Evolutionary conservation across 305 asterid genomes (phyloP).

Genomic region (Stenogyne calaminthoides): DNA sequence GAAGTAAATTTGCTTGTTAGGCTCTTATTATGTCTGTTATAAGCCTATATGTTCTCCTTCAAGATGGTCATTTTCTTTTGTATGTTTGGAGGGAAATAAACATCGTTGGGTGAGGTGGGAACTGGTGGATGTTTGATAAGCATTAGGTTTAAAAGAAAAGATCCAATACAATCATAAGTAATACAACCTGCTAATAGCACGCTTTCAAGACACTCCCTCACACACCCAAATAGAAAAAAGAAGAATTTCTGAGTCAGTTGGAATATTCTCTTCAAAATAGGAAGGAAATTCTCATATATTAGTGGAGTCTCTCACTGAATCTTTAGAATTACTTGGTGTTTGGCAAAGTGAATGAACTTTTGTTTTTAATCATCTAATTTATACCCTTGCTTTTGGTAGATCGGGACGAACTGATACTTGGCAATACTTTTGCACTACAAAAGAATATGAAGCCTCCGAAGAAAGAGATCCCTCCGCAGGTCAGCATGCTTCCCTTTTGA

Average conservation of each 20-base stretch:
- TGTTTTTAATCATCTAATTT: constrained; percentile 23
- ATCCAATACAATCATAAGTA: not conserved
- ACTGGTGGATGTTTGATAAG: constrained; percentile 1
- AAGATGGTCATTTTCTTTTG: not conserved
- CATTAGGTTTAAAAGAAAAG: not conserved
- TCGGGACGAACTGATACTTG: constrained; percentile 86
- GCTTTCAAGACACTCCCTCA: not conserved
- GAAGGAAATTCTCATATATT: not conserved
- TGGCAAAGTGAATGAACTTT: constrained; percentile 6
- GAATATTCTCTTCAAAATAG: not conserved
- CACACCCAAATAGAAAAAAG: not conserved
- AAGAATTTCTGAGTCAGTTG: not conserved
- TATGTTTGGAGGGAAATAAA: not conserved
- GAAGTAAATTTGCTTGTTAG: constrained; percentile 47
- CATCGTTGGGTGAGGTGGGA: not conserved
- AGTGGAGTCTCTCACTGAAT: not conserved
- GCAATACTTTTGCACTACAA: constrained; percentile 65
- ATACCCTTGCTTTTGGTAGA: constrained; percentile 49
- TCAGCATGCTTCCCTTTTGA: constrained; percentile 31
- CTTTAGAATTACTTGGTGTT: not conserved
- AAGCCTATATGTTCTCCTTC: not conserved
- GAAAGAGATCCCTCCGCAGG: constrained; percentile 85
- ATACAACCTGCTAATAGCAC: not conserved
- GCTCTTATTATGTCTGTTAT: not conserved
- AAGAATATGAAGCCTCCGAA: constrained; percentile 63